Percentiles rank a stretch among this genome's conserved stretches.
Conservation (phyloP, 2,329 filamentous ascomycete genomes). For the Cryphonectria naterciae region DNA sequence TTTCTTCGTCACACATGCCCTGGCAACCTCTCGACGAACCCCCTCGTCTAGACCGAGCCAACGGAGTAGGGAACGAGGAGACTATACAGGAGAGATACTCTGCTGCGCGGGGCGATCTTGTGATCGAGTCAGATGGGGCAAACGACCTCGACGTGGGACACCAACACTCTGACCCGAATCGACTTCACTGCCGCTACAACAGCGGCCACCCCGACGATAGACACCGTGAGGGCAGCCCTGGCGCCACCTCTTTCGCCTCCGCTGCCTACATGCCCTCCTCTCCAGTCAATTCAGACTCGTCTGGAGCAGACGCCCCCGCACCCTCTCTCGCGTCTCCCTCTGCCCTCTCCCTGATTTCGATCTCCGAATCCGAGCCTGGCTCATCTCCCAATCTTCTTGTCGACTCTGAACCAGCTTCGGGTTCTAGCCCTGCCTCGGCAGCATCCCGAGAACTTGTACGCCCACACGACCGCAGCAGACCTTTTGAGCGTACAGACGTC, state of each 20-base stretch:
- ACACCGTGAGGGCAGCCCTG: not conserved
- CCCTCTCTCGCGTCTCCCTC: not conserved
- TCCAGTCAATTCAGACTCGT: not conserved
- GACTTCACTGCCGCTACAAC: not conserved
- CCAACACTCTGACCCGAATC: not conserved
- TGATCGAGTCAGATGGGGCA: constrained; percentile 12
- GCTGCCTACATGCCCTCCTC: not conserved
- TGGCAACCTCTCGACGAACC: not conserved
- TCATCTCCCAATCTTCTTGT: not conserved
- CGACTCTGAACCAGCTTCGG: constrained; percentile 15
- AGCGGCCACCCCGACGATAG: not conserved
- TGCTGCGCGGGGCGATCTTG: not conserved
- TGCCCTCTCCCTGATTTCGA: not conserved
- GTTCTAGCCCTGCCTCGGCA: constrained; percentile 15
- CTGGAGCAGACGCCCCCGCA: not conserved
- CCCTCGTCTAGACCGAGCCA: not conserved
- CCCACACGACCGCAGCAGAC: constrained; percentile 16
- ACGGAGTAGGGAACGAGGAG: not conserved
- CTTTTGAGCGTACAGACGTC: constrained; percentile 15
- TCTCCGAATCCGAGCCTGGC: not conserved
- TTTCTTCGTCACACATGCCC: not conserved
- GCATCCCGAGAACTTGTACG: constrained; percentile 8
- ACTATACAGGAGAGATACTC: not conserved
- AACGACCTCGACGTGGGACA: not conserved
- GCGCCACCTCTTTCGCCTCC: not conserved